Evolutionary conservation across 305 asterid genomes (phyloP).

Genomic region (Fraxinus greggii): DNA sequence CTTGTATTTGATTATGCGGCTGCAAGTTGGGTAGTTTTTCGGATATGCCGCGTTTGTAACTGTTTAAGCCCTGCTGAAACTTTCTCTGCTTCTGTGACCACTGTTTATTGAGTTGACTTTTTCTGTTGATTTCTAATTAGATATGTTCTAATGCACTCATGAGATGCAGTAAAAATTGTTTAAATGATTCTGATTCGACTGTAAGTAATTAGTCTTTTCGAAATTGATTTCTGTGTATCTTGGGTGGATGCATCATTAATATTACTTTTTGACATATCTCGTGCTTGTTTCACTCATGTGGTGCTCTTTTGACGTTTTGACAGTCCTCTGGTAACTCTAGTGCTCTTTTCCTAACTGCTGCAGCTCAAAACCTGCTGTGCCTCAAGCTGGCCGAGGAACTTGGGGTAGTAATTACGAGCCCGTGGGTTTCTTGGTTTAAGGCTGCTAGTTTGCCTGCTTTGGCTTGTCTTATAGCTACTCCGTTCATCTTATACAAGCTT

Average conservation of each 20-base stretch:
- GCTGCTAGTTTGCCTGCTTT: conserved; percentile 92
- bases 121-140: neutral
- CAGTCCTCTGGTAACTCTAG: conserved; percentile 98
- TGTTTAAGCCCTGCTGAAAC: neutral
- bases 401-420: conserved; percentile 76
- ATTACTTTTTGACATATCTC: conserved; percentile 7
- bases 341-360: conserved; percentile 98
- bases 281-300: conserved; percentile 32
- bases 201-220: neutral
- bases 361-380: conserved; percentile 95
- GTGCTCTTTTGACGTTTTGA: conserved; percentile 39
- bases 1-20: neutral
- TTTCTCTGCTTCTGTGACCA: neutral
- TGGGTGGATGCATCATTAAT: conserved; percentile 1
- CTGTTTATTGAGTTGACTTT: neutral
- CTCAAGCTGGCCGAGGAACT: conserved; percentile 94
- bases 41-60: neutral
- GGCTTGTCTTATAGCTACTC: conserved; percentile 73
- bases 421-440: conserved; percentile 96
- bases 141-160: conserved; percentile 1
- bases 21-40: conserved; percentile 8
- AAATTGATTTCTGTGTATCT: neutral
- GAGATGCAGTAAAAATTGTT: neutral
- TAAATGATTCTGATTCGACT: neutral
- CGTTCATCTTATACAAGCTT: conserved; percentile 74